Base-by-base conservation (phyloP, 208 protist species). In the Leishmania lainsoni region DNA sequence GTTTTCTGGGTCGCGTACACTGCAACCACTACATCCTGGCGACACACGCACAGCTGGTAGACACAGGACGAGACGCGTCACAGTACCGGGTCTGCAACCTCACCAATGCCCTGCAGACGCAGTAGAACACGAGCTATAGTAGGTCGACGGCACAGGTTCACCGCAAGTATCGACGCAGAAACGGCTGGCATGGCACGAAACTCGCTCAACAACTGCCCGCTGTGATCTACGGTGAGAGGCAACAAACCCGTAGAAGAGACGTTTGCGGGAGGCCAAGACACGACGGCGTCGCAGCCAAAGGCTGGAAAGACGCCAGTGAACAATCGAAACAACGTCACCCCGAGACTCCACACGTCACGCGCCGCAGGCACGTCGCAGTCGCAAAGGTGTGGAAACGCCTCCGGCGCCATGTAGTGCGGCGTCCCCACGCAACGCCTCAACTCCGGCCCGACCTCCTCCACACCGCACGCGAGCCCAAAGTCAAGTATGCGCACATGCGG, bases 271-370 rank as follows among this genome's bases (percentile, higher is more conserved):
- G 35, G 65, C 54, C 16, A 14, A 10, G n/a, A 29, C 49, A 52
- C 35, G 35, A 39, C 35, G 35, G 35, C 35, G 35, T 39, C 35
- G 35, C 35, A 39, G 2, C 35, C 29, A 14, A 77, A 80, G 6
- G 8, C n/a, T 0, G 75, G 69, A 0, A 61, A 48, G 32, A 14
- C 26, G 20, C 75, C 81, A 2, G 75, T 80, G 29, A 59, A 68
- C 29, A 84, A 71, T 20, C 45, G 35, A 59, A 70, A 69, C 10
- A 84, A 72, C 4, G 69, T 72, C 32, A 84, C 69, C 35, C 81
- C 81, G 58, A 84, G 81, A 49, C 75, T 80, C 75, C 75, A 84
- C 45, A 84, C 81, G 52, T 84, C 81, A 16, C 66, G 59, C 17
- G 81, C 81, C 48, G 58, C 59, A 6, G 75, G 69, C 22, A 68